Base-by-base conservation (phyloP, 164 flowering plant species). In the Annona cherimola region DNA sequence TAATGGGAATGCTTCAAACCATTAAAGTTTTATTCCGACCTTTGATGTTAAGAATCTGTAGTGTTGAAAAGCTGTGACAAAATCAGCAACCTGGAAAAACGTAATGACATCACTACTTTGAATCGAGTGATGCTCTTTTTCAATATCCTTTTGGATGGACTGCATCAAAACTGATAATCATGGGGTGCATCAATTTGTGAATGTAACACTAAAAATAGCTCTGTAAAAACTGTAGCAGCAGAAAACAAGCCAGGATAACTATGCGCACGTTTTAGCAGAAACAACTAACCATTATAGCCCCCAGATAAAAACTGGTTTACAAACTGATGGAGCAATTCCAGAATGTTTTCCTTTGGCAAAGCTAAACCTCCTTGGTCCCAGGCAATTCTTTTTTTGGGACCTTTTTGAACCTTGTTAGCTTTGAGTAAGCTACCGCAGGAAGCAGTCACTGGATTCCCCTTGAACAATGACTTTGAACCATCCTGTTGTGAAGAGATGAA, bases 31-130 rank as follows among this genome's bases (percentile, higher is more conserved):
- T 4, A 63, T 4, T 59, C 61, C 35, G 76, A 96, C 98, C 97
- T 87, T 81, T 45, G 82, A 82, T 79, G 26, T 70, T 75, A 78
- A 79, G 71, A 78, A 81, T 76, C 87, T 93, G 79, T 85, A 87
- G 80, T 80, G 84, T 70, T 93, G 99, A 78, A 88, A 96, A 5
- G 95, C 87, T 42, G 86, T 90, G 67, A 83, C 84, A 79, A 90
- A 93, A 76, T 89, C 86, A 69, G 92, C 88, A 71, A 93, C 97
- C 66, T 86, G 84, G 83, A 93, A 91, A 79, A 90, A 96, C 72
- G 80, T 74, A 74, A 83, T 75, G 64, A 96, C 79, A 76, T 96
- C 98, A 46, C 81, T 80, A 46, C 78, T 85, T 74, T 89, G 88
- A 75, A 93, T 83, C 40, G 82, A 80, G 72, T 76, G 91, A 81